Conservation (phyloP, 768 basidiomycete species). For the Suillus ampliporus region DNA sequence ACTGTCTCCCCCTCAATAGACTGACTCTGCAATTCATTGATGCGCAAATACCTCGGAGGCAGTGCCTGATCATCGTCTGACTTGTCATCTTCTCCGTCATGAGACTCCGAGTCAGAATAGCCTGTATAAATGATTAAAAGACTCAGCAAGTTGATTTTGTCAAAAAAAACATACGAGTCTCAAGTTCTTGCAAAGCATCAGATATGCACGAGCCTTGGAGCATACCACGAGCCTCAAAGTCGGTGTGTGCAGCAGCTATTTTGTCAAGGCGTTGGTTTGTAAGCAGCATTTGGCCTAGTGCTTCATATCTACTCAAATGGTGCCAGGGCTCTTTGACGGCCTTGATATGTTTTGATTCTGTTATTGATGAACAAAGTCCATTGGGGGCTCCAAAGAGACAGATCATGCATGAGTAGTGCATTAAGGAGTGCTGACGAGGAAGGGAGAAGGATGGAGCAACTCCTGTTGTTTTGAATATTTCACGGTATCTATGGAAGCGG, state of each 20-base stretch:
- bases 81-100: neutral
- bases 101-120: too few relatives aligned
- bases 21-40: neutral
- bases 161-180: neutral
- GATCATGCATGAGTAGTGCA: constrained; percentile 23
- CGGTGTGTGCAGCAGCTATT: constrained; percentile 11
- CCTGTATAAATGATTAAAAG: neutral
- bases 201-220: constrained; percentile 16
- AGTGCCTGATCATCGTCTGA: neutral
- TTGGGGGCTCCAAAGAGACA: constrained; percentile 23
- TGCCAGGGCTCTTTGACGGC: constrained; percentile 43
- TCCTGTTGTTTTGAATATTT: constrained; percentile 20
- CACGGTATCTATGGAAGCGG: constrained; percentile 17
- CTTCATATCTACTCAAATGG: constrained; percentile 21
- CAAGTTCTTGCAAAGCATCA: neutral
- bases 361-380: constrained; percentile 40
- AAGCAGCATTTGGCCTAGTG: constrained; percentile 22
- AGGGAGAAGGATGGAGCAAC: constrained; percentile 21
- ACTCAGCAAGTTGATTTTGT: too few relatives aligned
- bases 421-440: constrained; percentile 26
- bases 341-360: constrained; percentile 42
- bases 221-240: constrained; percentile 29
- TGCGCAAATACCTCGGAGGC: neutral
- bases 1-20: neutral
- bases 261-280: constrained; percentile 33